These are phyloP conservation scores for Stephanodiscus minutulus DNA, from an alignment of 108 stramenopile genomes.

Conservation along the genomic window DNA sequence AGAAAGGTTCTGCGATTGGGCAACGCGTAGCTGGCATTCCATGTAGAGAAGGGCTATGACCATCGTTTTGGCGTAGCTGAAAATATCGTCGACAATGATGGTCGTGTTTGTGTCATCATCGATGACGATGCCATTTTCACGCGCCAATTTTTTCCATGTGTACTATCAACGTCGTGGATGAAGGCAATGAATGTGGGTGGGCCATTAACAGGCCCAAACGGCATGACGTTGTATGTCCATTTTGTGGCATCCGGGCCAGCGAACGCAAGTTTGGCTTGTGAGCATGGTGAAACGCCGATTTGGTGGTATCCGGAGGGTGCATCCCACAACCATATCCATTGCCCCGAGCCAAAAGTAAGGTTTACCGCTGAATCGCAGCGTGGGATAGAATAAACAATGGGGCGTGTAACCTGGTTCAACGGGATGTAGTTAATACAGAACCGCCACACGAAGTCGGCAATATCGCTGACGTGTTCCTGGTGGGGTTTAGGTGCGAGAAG, in stretches of 20 bases:
- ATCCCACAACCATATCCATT: background rate
- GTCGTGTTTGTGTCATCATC: background rate
- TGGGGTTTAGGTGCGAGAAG: background rate
- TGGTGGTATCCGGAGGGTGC: background rate
- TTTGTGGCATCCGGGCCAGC: background rate
- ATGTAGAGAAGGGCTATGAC: background rate
- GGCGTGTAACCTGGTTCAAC: background rate
- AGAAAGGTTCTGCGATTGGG: background rate
- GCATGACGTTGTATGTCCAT: constrained; percentile 1
- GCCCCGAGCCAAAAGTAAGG: background rate
- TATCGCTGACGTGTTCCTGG: background rate
- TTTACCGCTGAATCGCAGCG: background rate
- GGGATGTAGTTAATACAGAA: background rate
- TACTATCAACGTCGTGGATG: background rate
- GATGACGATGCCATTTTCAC: background rate
- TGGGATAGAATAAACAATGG: background rate
- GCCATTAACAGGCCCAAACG: constrained; percentile 1
- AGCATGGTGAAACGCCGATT: background rate
- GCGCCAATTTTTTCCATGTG: background rate
- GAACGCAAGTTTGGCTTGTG: background rate
- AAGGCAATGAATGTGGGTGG: background rate
- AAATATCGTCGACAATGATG: background rate
- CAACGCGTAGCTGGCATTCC: background rate
- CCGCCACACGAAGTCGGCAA: background rate
- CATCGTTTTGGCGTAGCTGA: background rate